Evolutionary conservation across 768 basidiomycete genomes (phyloP), one percentile per base, ranked within the genome.

Genomic region (Nidularia sp.): DNA sequence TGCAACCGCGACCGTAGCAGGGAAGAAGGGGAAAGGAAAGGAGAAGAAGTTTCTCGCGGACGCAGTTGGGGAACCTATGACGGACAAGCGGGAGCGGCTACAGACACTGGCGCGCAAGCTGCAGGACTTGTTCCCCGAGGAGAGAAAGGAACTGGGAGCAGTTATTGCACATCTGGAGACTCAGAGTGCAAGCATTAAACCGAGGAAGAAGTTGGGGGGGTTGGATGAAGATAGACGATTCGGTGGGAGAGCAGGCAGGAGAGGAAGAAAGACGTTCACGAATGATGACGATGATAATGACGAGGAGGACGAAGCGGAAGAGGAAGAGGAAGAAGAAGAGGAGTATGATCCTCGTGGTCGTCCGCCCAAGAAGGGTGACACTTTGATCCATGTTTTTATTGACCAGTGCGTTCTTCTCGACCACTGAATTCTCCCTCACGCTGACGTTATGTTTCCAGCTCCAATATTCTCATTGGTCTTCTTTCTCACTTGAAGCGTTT

Each of bases 381-480:
- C 65, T 6, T 60, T 73, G 42, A 63, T 75, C 31, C 75, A 76
- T 59, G 63, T 76, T 55, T 83, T 85, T 66, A 72, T 85, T 57
- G 83, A 85, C 61, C 82, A 84, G 82, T 84, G 55, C 53, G 78
- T 76, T 25, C 25, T 3, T 25, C 25, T 25, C 25, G 25, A 53
- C 46, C 50, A 53, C 47, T 54, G 47, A 29, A 55, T 48, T 57
- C 39, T 47, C 36, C 18, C 10, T n/a, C 29, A 12, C n/a, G 45
- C n/a, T 31, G 50, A 55, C 33, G 5, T 36, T 31, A 45, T 76
- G 55, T 62, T 74, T 54, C 45, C 58, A 93, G 91, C 58, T 93
- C 91, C 12, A 94, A 94, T 63, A 93, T 94, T 55, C 79, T 93
- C 45, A 85, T 94, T 54, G 91, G 91, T 34, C 78, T 93, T 50